A percentile compares a stretch with the other conserved stretches of the same genome.
These are phyloP conservation scores for Aspergillus sp. DNA, from an alignment of 2,329 filamentous ascomycete species.

Conservation along the genomic window DNA sequence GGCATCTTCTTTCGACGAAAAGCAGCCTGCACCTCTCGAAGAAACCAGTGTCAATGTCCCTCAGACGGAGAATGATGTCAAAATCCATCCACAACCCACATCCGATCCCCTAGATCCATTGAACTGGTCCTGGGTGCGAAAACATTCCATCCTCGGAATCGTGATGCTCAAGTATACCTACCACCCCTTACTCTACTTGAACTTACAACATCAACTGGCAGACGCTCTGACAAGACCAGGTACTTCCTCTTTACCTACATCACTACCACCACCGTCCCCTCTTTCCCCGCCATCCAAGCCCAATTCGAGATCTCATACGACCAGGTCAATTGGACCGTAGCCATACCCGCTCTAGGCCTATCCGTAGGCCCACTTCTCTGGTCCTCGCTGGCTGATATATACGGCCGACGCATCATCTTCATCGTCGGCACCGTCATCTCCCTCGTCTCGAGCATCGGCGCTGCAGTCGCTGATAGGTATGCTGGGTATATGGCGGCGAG, in stretches of 20 bases:
- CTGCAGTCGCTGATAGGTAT: slow-evolving; percentile 44
- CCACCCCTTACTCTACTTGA: background rate
- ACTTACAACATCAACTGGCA: background rate
- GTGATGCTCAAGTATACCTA: slow-evolving; percentile 52
- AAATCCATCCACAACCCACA: slow-evolving; percentile 44
- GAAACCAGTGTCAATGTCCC: background rate
- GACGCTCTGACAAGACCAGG: slow-evolving; percentile 25
- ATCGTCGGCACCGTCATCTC: slow-evolving; percentile 46
- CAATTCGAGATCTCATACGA: slow-evolving; percentile 47
- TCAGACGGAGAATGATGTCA: slow-evolving; percentile 27
- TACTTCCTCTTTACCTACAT: slow-evolving; percentile 61
- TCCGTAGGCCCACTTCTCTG: slow-evolving; percentile 53
- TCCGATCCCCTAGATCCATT: slow-evolving; percentile 54
- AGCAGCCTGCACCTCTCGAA: background rate
- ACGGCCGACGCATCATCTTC: slow-evolving; percentile 53
- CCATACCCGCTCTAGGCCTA: slow-evolving; percentile 52
- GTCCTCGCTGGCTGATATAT: slow-evolving; percentile 52
- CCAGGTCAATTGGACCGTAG: slow-evolving; percentile 57
- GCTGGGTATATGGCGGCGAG: slow-evolving; percentile 57
- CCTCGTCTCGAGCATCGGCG: slow-evolving; percentile 43
- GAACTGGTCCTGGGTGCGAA: slow-evolving; percentile 52
- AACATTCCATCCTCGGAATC: slow-evolving; percentile 51
- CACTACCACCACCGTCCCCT: slow-evolving; percentile 57
- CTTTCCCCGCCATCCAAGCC: slow-evolving; percentile 51
- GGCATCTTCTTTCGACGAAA: background rate